These are phyloP conservation scores for Pythium aristosporum DNA, from an alignment of 352 stramenopile species.

Conservation along the genomic window DNA sequence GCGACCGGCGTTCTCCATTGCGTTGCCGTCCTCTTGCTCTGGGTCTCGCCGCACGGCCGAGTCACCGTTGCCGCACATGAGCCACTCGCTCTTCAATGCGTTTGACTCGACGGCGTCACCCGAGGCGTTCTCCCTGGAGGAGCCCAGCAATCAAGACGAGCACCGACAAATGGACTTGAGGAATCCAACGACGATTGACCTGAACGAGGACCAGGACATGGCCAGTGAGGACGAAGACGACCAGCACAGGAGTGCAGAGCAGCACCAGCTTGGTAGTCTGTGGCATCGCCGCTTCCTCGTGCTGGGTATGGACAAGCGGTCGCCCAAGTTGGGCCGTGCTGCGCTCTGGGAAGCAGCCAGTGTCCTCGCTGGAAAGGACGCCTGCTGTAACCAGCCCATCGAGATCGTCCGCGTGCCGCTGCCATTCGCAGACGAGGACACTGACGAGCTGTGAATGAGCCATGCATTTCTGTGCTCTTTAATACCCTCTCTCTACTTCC, in stretches of 20 bases:
- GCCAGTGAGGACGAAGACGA: constrained; percentile 18
- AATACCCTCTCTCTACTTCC: background rate
- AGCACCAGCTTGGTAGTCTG: constrained; percentile 13
- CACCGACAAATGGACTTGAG: background rate
- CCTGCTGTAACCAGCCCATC: constrained; percentile 13
- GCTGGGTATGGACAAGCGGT: constrained; percentile 10
- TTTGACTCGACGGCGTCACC: constrained; percentile 30
- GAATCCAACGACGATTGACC: background rate
- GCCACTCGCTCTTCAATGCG: constrained; percentile 26
- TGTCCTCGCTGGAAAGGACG: background rate
- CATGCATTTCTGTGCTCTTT: too few species aligned
- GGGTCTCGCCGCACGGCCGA: background rate
- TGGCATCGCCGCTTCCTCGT: constrained; percentile 27
- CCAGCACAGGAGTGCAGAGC: background rate
- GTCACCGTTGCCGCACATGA: constrained; percentile 22
- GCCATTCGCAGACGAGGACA: constrained; percentile 19
- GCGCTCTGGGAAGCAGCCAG: constrained; percentile 22
- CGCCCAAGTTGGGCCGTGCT: constrained; percentile 27
- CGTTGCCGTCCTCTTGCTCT: background rate
- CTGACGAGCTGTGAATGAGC: constrained; percentile 2
- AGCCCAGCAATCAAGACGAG: constrained; percentile 21
- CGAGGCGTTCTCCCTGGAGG: constrained; percentile 21
- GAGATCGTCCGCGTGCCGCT: constrained; percentile 6
- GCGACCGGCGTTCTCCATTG: constrained; percentile 15
- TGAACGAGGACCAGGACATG: constrained; percentile 11